Evolutionary conservation across 306 rosid genomes (phyloP).

Genomic region (Cucumis cinereus): DNA sequence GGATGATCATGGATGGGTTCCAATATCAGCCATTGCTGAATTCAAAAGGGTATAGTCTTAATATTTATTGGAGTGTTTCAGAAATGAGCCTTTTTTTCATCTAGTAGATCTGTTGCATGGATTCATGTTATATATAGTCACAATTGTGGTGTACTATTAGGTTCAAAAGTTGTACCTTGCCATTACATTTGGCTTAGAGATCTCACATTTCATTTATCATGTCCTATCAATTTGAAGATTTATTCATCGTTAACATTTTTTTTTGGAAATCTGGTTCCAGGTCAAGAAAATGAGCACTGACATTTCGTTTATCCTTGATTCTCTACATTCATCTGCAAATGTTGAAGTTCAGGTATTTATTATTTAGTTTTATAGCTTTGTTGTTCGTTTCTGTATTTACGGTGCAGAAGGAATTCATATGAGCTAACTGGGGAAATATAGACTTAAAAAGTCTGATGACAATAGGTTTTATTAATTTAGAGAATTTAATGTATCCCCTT

Average conservation of each 20-base stretch:
- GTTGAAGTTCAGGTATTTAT: slow-evolving; percentile 75
- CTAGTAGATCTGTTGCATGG: slow-evolving; percentile 1
- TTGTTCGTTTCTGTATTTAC: background rate
- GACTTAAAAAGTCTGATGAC: background rate
- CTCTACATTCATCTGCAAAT: slow-evolving; percentile 50
- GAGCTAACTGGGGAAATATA: background rate
- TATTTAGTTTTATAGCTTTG: background rate
- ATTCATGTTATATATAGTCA: background rate
- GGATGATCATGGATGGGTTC: slow-evolving; percentile 96
- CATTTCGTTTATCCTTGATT: slow-evolving; percentile 65
- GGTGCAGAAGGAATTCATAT: background rate
- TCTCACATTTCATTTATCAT: background rate
- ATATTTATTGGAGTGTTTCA: background rate
- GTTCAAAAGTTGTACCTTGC: background rate
- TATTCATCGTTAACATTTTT: background rate
- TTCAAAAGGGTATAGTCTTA: slow-evolving; percentile 70
- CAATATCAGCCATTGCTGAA: slow-evolving; percentile 51
- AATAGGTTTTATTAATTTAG: background rate
- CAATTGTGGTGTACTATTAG: background rate
- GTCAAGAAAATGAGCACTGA: slow-evolving; percentile 74
- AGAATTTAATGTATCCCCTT: background rate
- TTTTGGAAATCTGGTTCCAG: slow-evolving; percentile 18
- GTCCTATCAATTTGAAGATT: background rate
- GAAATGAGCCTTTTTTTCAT: background rate
- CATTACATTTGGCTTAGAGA: background rate